A percentile compares a stretch with the other conserved stretches of the same genome.
phyloP scores from a whole-genome alignment of 192 early-diverging fungal species.

The Gorgonomyces haynaldii region DNA sequence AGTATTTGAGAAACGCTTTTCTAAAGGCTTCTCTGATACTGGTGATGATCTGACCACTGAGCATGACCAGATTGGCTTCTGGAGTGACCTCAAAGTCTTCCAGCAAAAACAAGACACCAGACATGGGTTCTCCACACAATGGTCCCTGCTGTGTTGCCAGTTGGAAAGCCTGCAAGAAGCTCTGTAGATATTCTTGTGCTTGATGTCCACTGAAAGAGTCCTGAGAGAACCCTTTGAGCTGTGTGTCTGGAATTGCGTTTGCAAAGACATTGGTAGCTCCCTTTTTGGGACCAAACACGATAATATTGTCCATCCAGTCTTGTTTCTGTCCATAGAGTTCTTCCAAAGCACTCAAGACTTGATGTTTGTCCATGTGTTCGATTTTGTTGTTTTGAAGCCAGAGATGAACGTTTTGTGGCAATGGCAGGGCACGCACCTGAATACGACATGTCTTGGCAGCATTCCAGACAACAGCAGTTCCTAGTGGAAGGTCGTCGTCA shows the following conservation, averaged over 20 bases:
- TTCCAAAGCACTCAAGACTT: too few relatives aligned
- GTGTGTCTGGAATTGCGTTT: not conserved
- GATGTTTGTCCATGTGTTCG: not conserved
- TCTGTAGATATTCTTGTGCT: slow-evolving; percentile 42
- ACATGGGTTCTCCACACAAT: slow-evolving; percentile 85
- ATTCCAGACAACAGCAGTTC: slow-evolving; percentile 47
- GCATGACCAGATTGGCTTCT: slow-evolving; percentile 13
- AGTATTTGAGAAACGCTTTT: slow-evolving; percentile 82
- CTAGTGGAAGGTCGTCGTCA: slow-evolving; percentile 33
- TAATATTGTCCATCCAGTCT: not conserved
- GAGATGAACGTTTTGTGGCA: slow-evolving; percentile 50
- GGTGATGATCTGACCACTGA: slow-evolving; percentile 82
- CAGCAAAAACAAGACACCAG: slow-evolving; percentile 70
- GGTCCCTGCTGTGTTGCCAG: slow-evolving; percentile 79
- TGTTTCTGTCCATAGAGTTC: too few relatives aligned
- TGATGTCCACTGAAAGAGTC: not conserved
- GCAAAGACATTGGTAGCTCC: not conserved
- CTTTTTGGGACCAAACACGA: slow-evolving; percentile 2
- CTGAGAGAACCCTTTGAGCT: not conserved
- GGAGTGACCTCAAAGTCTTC: slow-evolving; percentile 41
- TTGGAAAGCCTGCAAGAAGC: slow-evolving; percentile 86
- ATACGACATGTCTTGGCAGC: slow-evolving; percentile 50
- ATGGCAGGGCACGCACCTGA: slow-evolving; percentile 54
- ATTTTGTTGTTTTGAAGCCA: slow-evolving; percentile 36
- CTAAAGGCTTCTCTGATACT: slow-evolving; percentile 71